Percentiles rank a stretch among this genome's conserved stretches.
These are phyloP conservation scores for Zostera marina DNA, from an alignment of 116 monocot species.

Conservation along the genomic window DNA sequence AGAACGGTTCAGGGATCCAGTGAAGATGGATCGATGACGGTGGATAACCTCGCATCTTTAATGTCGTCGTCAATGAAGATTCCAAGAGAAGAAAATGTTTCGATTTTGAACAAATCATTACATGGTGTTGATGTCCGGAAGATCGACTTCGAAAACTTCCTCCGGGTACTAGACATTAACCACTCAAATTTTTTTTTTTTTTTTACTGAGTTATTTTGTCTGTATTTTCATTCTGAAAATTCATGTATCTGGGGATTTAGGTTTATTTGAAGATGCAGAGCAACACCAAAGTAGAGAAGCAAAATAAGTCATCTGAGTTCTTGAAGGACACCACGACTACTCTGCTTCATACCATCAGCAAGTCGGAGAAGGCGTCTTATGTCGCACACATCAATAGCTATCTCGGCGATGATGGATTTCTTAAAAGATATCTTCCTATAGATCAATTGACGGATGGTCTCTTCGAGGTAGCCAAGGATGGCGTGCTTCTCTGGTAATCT, in stretches of 20 bases:
- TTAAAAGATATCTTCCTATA: conserved; percentile 11
- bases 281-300: conserved; percentile 12
- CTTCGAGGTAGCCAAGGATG: conserved; percentile 24
- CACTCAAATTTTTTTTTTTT: not conserved
- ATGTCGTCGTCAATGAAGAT: conserved; percentile 33
- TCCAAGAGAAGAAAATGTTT: conserved; percentile 19
- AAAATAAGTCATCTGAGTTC: conserved; percentile 17
- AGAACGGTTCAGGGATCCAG: conserved; percentile 10
- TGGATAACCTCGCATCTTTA: conserved; percentile 27
- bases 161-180: conserved; percentile 16
- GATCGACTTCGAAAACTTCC: conserved; percentile 58
- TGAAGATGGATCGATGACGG: conserved; percentile 4
- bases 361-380: conserved; percentile 24
- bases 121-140: conserved; percentile 15
- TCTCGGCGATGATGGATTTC: conserved; percentile 15
- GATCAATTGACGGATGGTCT: conserved; percentile 14
- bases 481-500: conserved; percentile 16
- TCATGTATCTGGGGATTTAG: conserved; percentile 3
- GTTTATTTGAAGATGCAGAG: conserved; percentile 55
- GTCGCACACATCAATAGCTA: conserved; percentile 20
- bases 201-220: not conserved
- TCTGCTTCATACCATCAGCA: conserved; percentile 21
- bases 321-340: conserved; percentile 17
- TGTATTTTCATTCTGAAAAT: not conserved
- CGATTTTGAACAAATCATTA: conserved; percentile 16